Percentiles rank a stretch among this genome's conserved stretches.
These are phyloP conservation scores for Schizosaccharomyces versatilis DNA, from an alignment of 1,139 yeast species.

Conservation along the genomic window DNA sequence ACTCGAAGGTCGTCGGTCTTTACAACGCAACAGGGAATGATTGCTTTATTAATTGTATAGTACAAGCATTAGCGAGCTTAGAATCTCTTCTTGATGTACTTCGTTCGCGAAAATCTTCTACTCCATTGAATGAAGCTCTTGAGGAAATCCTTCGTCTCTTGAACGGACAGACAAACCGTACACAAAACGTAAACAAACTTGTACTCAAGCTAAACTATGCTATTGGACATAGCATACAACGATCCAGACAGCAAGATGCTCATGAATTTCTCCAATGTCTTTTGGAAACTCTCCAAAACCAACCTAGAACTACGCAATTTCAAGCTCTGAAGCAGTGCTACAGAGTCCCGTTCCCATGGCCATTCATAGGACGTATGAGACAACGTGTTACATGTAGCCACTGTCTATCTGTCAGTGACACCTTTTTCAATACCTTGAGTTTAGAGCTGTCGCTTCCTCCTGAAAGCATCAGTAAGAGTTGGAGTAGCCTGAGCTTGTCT, in stretches of 20 bases:
- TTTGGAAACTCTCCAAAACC: background rate
- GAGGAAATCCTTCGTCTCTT: background rate
- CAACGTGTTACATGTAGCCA: background rate
- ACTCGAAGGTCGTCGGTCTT: background rate
- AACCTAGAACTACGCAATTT: background rate
- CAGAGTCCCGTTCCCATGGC: background rate
- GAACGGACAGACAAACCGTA: background rate
- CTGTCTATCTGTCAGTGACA: background rate
- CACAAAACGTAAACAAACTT: too few relatives aligned
- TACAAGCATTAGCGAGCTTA: background rate
- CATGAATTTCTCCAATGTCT: background rate
- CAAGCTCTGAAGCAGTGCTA: background rate
- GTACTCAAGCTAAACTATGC: too few relatives aligned
- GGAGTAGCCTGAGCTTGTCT: too few relatives aligned
- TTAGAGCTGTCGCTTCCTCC: background rate
- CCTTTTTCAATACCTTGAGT: background rate
- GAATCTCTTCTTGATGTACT: background rate
- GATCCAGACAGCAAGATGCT: background rate
- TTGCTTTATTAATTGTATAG: background rate
- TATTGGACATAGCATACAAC: background rate
- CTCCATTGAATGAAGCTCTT: background rate
- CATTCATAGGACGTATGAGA: background rate
- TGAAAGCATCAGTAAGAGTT: background rate
- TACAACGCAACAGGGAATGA: background rate
- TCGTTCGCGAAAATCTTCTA: background rate